Evolutionary conservation across 2,329 filamentous ascomycete species (phyloP).

Genomic region (Ophiostoma piceae): DNA sequence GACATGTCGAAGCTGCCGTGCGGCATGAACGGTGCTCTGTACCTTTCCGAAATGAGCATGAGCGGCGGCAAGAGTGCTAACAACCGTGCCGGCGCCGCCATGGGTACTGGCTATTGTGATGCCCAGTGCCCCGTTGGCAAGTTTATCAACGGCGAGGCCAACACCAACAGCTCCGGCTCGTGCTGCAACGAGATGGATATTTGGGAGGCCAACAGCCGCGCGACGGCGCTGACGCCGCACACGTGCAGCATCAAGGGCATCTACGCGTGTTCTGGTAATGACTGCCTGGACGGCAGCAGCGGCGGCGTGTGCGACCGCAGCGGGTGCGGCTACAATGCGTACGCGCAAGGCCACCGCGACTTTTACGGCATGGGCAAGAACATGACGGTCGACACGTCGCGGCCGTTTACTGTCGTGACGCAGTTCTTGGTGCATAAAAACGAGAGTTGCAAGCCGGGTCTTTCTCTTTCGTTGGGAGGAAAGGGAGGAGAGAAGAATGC

Average conservation of each 20-base stretch:
- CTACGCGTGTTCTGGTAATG: slow-evolving; percentile 38
- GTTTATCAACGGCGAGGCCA: slow-evolving; percentile 42
- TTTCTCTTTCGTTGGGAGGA: neutral
- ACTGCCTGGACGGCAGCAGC: slow-evolving; percentile 42
- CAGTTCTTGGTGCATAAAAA: slow-evolving; percentile 45
- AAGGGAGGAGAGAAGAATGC: neutral
- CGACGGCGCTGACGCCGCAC: slow-evolving; percentile 55
- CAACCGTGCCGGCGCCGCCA: slow-evolving; percentile 45
- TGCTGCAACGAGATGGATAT: slow-evolving; percentile 56
- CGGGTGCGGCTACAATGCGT: slow-evolving; percentile 62
- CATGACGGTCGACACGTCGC: slow-evolving; percentile 52
- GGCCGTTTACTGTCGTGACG: slow-evolving; percentile 56
- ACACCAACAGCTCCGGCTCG: slow-evolving; percentile 43
- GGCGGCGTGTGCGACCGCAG: slow-evolving; percentile 56
- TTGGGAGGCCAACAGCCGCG: slow-evolving; percentile 60
- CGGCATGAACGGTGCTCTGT: slow-evolving; percentile 56
- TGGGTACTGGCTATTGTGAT: slow-evolving; percentile 52
- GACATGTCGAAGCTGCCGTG: slow-evolving; percentile 56
- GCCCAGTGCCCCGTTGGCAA: slow-evolving; percentile 44
- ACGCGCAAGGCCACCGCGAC: slow-evolving; percentile 53
- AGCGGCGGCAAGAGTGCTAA: slow-evolving; percentile 44
- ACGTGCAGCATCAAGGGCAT: slow-evolving; percentile 46
- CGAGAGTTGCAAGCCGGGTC: neutral
- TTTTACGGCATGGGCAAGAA: slow-evolving; percentile 43
- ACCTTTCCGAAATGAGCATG: slow-evolving; percentile 46